Conservation (phyloP, 371 early-diverging fungal genomes). For the Smittium culicis region DNA sequence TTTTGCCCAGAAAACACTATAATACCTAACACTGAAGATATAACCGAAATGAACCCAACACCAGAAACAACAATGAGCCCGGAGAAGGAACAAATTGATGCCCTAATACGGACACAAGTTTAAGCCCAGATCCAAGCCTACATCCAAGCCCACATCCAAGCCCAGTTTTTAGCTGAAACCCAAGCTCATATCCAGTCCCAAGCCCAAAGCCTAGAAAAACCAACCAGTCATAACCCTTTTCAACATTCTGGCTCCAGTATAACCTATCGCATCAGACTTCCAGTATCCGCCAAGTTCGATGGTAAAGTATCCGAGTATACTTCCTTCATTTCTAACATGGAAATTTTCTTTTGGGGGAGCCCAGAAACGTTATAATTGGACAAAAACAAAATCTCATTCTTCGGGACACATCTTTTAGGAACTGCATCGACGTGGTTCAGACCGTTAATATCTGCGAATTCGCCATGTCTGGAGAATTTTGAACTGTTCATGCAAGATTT, state of each 20-base stretch:
- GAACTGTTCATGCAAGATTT: too few relatives aligned
- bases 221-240: not conserved
- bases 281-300: not conserved
- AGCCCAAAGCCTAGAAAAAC: not conserved
- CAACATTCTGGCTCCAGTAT: not conserved
- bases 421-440: too few relatives aligned
- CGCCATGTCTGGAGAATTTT: too few relatives aligned
- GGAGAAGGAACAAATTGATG: not conserved
- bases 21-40: too few relatives aligned
- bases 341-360: constrained; percentile 2
- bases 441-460: too few relatives aligned
- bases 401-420: not conserved
- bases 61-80: not conserved
- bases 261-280: constrained; percentile 1
- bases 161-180: not conserved
- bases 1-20: too few relatives aligned
- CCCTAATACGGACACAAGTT: not conserved
- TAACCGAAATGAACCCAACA: not conserved
- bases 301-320: not conserved
- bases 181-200: not conserved
- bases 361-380: not conserved
- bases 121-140: not conserved
- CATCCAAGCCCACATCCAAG: too few relatives aligned
- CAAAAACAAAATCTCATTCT: not conserved
- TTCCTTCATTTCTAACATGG: not conserved